Conservation (phyloP, 208 protist species). For the Porcisia deanei region DNA sequence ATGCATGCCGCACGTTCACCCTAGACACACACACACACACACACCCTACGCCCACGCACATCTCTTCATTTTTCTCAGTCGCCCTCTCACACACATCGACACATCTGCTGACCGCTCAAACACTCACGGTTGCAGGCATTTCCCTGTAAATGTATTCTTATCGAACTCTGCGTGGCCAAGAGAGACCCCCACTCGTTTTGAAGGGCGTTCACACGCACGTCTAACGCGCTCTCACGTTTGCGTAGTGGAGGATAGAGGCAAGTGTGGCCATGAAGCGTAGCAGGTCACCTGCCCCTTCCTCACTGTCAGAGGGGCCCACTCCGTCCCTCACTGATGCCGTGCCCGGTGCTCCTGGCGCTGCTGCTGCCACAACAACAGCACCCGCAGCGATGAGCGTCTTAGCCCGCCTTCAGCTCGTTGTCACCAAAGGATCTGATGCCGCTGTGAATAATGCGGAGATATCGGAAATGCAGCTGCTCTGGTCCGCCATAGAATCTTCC, state of each 20-base stretch:
- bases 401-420: slow-evolving; percentile 7
- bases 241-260: not conserved
- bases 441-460: not conserved
- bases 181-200: not conserved
- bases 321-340: not conserved
- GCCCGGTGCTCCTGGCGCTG: not conserved
- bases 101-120: not conserved
- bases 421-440: not conserved
- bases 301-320: not conserved
- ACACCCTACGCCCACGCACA: not conserved
- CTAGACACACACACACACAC: not conserved
- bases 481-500: slow-evolving; percentile 19
- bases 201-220: not conserved
- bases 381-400: slow-evolving; percentile 7
- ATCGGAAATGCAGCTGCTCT: slow-evolving; percentile 25
- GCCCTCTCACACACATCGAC: not conserved
- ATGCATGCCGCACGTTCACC: not conserved
- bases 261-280: not conserved
- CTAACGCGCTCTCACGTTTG: not conserved
- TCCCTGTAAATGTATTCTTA: not conserved
- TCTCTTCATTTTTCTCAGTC: not conserved
- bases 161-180: not conserved
- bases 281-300: not conserved
- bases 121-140: not conserved
- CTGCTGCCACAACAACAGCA: not conserved